Evolutionary conservation across 768 basidiomycete genomes (phyloP).

Genomic region (Termitomyces sp.): DNA sequence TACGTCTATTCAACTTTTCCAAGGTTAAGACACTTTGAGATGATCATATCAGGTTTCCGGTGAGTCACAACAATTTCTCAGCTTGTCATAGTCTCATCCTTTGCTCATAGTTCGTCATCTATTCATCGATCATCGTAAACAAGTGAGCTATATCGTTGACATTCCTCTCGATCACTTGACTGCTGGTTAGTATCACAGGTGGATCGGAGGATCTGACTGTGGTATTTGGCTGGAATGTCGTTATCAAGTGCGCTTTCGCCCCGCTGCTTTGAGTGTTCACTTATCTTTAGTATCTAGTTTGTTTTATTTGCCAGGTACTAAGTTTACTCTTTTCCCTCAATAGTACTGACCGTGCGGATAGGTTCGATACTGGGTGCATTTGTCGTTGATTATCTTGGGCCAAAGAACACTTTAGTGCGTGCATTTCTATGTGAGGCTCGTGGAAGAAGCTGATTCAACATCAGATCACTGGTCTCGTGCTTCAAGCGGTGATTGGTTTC

Average conservation of each 20-base stretch:
- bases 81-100: not conserved
- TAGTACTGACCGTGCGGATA: slow-evolving; percentile 34
- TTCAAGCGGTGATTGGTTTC: slow-evolving; percentile 74
- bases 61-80: slow-evolving; percentile 24
- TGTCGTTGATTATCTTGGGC: slow-evolving; percentile 68
- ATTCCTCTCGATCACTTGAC: not conserved
- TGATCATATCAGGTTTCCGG: slow-evolving; percentile 44
- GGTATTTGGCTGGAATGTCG: slow-evolving; percentile 80
- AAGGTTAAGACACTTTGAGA: not conserved
- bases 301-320: slow-evolving; percentile 32
- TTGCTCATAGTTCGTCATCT: slow-evolving; percentile 59
- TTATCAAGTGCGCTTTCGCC: slow-evolving; percentile 58
- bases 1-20: slow-evolving; percentile 23
- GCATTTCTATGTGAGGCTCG: not conserved
- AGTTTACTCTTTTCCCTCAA: not conserved
- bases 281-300: slow-evolving; percentile 16
- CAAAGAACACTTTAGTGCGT: slow-evolving; percentile 64
- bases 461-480: slow-evolving; percentile 62
- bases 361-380: slow-evolving; percentile 72
- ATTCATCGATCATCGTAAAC: slow-evolving; percentile 68
- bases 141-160: slow-evolving; percentile 29
- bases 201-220: slow-evolving; percentile 41
- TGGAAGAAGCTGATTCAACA: not conserved
- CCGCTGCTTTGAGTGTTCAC: too few species aligned
- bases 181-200: slow-evolving; percentile 48